Percentiles rank a stretch among this genome's conserved stretches.
These are phyloP conservation scores for Paramecium sonneborni DNA, from an alignment of 73 alveolate genomes.

Conservation along the genomic window DNA sequence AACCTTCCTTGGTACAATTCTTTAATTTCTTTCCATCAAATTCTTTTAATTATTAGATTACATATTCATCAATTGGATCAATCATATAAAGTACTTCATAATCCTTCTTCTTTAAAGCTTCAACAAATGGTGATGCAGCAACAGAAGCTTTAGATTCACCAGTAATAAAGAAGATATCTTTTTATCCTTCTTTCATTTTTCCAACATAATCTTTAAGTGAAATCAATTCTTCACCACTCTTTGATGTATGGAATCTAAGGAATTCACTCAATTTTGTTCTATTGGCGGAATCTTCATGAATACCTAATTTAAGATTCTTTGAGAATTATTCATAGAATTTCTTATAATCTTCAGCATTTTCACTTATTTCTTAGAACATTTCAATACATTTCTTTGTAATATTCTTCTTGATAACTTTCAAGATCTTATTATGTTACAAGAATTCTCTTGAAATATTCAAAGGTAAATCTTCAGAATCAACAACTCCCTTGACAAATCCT, in stretches of 20 bases:
- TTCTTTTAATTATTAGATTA: conserved; percentile 98
- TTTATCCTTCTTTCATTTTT: conserved; percentile 99
- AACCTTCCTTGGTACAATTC: conserved; percentile 98
- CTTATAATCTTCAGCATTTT: conserved; percentile 98
- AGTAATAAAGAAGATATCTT: conserved; percentile 98
- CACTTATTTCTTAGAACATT: conserved; percentile 97
- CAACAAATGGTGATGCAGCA: conserved; percentile 99
- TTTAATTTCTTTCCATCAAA: conserved; percentile 98
- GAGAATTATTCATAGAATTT: conserved; percentile 99
- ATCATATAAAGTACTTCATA: conserved; percentile 98
- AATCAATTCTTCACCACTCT: conserved; percentile 98
- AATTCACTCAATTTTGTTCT: conserved; percentile 97
- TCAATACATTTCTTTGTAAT: conserved; percentile 99
- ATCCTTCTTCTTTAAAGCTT: conserved; percentile 97
- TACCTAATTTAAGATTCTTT: conserved; percentile 98
- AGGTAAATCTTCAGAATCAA: conserved; percentile 99
- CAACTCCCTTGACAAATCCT: conserved; percentile 98
- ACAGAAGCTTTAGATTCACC: conserved; percentile 98
- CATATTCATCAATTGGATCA: conserved; percentile 99
- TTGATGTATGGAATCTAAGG: conserved; percentile 96
- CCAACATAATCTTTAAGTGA: conserved; percentile 97
- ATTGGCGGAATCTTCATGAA: conserved; percentile 99
- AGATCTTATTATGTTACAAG: conserved; percentile 99
- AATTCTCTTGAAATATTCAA: conserved; percentile 99
- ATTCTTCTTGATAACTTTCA: conserved; percentile 98